Percentiles rank a stretch among this genome's conserved stretches.
Conservation (phyloP, 495 filamentous ascomycete species). For the Staphylotrichum tortipilum region DNA sequence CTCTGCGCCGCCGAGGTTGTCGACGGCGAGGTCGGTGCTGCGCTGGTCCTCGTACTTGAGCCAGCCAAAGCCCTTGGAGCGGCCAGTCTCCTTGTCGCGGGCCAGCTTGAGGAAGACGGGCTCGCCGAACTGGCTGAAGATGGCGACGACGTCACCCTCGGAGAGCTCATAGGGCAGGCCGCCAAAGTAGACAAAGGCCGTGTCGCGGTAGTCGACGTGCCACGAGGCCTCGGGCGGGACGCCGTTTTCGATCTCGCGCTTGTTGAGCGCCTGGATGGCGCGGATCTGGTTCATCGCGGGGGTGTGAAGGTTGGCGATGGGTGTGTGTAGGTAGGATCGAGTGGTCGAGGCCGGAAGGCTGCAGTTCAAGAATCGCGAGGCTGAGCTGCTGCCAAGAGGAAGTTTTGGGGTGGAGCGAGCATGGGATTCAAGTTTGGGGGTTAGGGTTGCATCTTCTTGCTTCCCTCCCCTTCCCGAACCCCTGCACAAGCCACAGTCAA, state of each 20-base stretch:
- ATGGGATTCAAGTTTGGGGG: neutral
- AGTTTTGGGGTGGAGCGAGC: neutral
- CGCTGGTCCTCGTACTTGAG: slow-evolving; percentile 98
- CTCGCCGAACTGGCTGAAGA: slow-evolving; percentile 96
- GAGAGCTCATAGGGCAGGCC: slow-evolving; percentile 89
- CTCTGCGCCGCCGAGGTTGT: slow-evolving; percentile 82
- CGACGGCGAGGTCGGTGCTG: slow-evolving; percentile 88
- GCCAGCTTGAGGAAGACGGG: slow-evolving; percentile 82
- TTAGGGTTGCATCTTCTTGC: too few species aligned
- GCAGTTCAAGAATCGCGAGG: slow-evolving; percentile 7
- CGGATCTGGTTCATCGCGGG: slow-evolving; percentile 83
- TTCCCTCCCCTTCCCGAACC: too few species aligned
- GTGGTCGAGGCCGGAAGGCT: too few species aligned
- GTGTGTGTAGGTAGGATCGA: too few species aligned
- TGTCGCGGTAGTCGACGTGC: slow-evolving; percentile 96
- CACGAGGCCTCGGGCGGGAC: slow-evolving; percentile 80
- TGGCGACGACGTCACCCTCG: slow-evolving; percentile 91
- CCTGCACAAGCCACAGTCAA: too few species aligned
- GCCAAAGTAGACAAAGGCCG: slow-evolving; percentile 92
- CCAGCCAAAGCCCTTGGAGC: slow-evolving; percentile 87
- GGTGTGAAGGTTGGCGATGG: too few species aligned
- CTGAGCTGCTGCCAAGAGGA: neutral
- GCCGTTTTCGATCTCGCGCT: slow-evolving; percentile 84
- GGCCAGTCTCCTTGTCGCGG: slow-evolving; percentile 92
- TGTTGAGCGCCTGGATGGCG: slow-evolving; percentile 85